A percentile compares a stretch with the other conserved stretches of the same genome.
Conservation (phyloP, 78 protist genomes). For the Tieghemostelium lacteum region DNA sequence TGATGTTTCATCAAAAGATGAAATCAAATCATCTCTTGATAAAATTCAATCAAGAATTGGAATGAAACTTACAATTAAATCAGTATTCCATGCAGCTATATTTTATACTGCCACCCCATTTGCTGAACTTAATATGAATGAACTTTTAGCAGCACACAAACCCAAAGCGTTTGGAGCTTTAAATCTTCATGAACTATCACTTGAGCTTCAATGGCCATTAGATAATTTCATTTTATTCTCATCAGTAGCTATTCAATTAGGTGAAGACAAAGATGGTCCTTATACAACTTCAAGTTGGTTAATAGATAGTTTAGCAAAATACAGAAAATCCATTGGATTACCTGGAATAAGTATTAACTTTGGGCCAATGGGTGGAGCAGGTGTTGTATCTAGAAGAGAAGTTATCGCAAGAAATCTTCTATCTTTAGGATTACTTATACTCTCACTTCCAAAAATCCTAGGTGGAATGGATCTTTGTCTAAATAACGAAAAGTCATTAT, state of each 20-base stretch:
- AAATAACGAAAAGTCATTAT: too few relatives aligned
- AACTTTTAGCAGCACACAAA: neutral
- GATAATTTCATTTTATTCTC: constrained; percentile 66
- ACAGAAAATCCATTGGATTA: constrained; percentile 47
- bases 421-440: constrained; percentile 10
- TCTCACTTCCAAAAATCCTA: too few relatives aligned
- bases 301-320: constrained; percentile 66
- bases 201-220: neutral
- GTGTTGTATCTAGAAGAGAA: constrained; percentile 36
- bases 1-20: constrained; percentile 2
- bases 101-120: constrained; percentile 14
- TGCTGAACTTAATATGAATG: neutral
- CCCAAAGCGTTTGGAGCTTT: constrained; percentile 85
- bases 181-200: constrained; percentile 50
- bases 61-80: constrained; percentile 8
- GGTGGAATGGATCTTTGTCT: too few relatives aligned
- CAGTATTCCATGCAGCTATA: constrained; percentile 66
- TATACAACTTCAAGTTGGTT: constrained; percentile 84
- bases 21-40: neutral
- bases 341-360: constrained; percentile 24
- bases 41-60: constrained; percentile 1
- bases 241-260: constrained; percentile 49
- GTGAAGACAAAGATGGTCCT: constrained; percentile 61
- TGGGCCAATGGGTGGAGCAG: constrained; percentile 62
- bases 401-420: neutral